These are phyloP conservation scores for Neofusicoccum umdonicola DNA, from an alignment of 2,329 filamentous ascomycete species.

Conservation along the genomic window DNA sequence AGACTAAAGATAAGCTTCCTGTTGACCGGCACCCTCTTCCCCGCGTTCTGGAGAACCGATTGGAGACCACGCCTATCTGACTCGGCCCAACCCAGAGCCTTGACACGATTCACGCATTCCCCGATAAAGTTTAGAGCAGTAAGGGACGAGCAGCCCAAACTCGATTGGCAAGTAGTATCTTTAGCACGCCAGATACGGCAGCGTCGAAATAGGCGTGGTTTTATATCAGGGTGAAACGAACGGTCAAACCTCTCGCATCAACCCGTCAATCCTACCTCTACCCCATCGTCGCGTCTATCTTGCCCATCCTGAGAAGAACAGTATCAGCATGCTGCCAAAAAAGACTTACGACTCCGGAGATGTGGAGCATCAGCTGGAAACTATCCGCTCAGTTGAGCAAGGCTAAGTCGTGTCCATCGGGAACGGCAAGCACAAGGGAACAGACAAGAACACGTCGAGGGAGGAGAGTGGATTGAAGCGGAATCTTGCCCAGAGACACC, in stretches of 20 bases:
- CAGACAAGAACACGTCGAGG: background rate
- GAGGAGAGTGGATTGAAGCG: background rate
- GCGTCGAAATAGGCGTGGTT: too few relatives aligned
- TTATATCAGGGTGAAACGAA: too few relatives aligned
- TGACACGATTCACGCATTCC: background rate
- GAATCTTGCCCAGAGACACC: background rate
- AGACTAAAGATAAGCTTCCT: too few relatives aligned
- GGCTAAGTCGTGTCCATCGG: background rate
- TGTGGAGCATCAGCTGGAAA: background rate
- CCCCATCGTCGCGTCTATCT: too few relatives aligned
- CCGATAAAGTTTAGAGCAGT: background rate
- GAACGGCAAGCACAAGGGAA: background rate
- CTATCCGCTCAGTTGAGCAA: background rate
- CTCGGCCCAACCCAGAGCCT: background rate
- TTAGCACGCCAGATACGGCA: too few relatives aligned
- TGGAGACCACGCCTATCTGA: background rate
- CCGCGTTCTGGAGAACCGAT: background rate
- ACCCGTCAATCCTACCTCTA: too few relatives aligned
- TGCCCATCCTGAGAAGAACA: too few relatives aligned
- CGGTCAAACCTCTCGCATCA: too few relatives aligned
- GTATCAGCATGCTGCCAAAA: too few relatives aligned
- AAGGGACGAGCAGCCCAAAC: background rate
- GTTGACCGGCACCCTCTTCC: too few relatives aligned
- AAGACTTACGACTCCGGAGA: too few relatives aligned
- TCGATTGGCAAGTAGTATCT: too few relatives aligned